phyloP scores from a whole-genome alignment of 2,329 filamentous ascomycete genomes.

The Ampelomyces quisqualis region DNA sequence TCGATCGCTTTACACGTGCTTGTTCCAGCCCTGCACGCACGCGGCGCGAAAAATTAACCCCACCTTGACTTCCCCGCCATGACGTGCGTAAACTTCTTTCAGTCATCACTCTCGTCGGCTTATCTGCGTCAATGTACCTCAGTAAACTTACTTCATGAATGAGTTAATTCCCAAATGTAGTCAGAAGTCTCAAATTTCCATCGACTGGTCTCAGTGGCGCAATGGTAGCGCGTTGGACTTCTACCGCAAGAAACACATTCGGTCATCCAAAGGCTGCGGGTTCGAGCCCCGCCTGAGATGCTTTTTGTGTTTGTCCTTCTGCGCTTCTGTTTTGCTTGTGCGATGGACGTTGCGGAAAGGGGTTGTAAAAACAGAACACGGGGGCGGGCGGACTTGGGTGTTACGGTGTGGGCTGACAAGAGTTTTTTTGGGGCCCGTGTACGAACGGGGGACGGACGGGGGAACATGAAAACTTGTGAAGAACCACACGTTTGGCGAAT shows the following conservation, averaged over 20 bases:
- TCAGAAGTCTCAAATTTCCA: constrained; percentile 27
- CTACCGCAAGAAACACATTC: constrained; percentile 20
- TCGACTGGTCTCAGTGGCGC: constrained; percentile 31
- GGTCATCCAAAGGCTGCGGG: constrained; percentile 36
- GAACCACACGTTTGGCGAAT: too few species aligned
- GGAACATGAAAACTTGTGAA: neutral
- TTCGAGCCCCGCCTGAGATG: constrained; percentile 39
- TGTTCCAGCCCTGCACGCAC: too few species aligned
- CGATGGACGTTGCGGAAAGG: too few species aligned
- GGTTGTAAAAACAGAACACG: too few species aligned
- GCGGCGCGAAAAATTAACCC: too few species aligned
- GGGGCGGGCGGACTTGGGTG: too few species aligned
- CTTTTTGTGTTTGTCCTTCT: constrained; percentile 14
- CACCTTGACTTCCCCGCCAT: too few species aligned
- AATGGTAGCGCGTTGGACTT: constrained; percentile 41
- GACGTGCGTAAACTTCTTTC: neutral
- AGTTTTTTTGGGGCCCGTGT: neutral
- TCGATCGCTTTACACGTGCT: too few species aligned
- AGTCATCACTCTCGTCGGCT: neutral
- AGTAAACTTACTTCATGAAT: neutral
- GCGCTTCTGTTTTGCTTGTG: constrained; percentile 4
- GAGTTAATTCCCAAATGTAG: constrained; percentile 2
- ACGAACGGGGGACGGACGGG: neutral
- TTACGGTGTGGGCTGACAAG: neutral
- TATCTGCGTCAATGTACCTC: neutral